Base-by-base conservation (phyloP, 1,284 basidiomycete genomes). In the Tausonia pullulans region DNA sequence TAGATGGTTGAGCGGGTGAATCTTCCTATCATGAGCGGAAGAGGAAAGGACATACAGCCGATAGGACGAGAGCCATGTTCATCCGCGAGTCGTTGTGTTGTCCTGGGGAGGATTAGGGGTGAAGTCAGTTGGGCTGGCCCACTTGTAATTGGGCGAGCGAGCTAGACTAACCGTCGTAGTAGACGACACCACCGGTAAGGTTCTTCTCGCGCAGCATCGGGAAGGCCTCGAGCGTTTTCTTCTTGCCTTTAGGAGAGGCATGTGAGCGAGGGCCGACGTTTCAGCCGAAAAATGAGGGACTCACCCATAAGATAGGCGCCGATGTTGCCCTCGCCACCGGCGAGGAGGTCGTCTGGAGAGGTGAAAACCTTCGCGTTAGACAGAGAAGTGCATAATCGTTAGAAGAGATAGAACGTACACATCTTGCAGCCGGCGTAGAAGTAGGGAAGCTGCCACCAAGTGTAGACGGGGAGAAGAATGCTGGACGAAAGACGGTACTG, bases 61-160 rank as follows among this genome's bases (percentile, higher is more conserved):
- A 97, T 84, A 97, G 85, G 70, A 94, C 81, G 61, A 94, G 82
- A 1, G 94, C 91, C 63, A 97, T 85, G 78, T 98, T 98, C 95
- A 98, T 98, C 49, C 95, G 84, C 5, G 95, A 88, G 74, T 98
- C 95, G 72, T 97, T 98, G 79, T 98, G 95, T 79, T 97, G 95
- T 61, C 93, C 88, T 90, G 53, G 4, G 9, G 16, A 45, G 27
- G 11, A 16, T 53, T 16, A 51, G 50, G 2, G 2, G n/a, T 50
- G 13, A 55, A 61, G 55, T 10, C n/a, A 16, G 6, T 27, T 27
- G 27, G 27, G 27, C 27, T 27, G 27, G 27, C 27, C 27, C 27
- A 27, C 27, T 27, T 27, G 27, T 27, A 27, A 27, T 27, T 27
- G 2, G 27, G 27, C 27, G 27, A 27, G 27, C 27, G 27, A 48